A percentile compares a stretch with the other conserved stretches of the same genome.
phyloP scores from a whole-genome alignment of 225 moss, liverwort and hornwort genomes.

The Sphagnum contortum region DNA sequence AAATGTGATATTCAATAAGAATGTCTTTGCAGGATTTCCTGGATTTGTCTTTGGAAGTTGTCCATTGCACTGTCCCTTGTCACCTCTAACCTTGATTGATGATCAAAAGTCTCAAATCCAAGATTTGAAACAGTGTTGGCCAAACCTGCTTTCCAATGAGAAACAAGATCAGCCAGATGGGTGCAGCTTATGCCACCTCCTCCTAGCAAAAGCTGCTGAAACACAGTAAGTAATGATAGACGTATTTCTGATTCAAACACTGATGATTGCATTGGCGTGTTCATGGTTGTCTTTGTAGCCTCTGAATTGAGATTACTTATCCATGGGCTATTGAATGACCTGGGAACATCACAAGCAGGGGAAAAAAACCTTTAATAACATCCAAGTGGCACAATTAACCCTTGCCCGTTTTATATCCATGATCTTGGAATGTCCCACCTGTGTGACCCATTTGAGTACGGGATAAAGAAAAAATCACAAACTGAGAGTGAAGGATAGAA shows the following conservation, averaged over 20 bases:
- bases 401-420: too few relatives aligned
- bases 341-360: constrained; percentile 10
- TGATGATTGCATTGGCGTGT: constrained; percentile 14
- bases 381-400: too few relatives aligned
- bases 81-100: too few relatives aligned
- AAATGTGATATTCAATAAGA: too few relatives aligned
- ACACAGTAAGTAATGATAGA: constrained; percentile 27
- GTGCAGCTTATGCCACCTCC: constrained; percentile 8
- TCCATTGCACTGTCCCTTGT: too few relatives aligned
- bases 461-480: background rate
- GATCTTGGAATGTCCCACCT: too few relatives aligned
- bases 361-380: background rate
- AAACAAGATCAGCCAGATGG: constrained; percentile 22
- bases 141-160: constrained; percentile 29
- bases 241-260: constrained; percentile 32
- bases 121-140: constrained; percentile 1
- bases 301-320: constrained; percentile 14
- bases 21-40: too few relatives aligned
- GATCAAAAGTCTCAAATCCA: background rate
- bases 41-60: too few relatives aligned
- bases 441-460: background rate
- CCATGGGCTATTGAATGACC: constrained; percentile 54
- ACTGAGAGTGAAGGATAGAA: background rate
- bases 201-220: constrained; percentile 57
- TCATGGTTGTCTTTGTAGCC: constrained; percentile 11